Evolutionary conservation across 352 stramenopile species (phyloP), one percentile per base, ranked within the genome.

Genomic region (Pythium pectinolyticum): DNA sequence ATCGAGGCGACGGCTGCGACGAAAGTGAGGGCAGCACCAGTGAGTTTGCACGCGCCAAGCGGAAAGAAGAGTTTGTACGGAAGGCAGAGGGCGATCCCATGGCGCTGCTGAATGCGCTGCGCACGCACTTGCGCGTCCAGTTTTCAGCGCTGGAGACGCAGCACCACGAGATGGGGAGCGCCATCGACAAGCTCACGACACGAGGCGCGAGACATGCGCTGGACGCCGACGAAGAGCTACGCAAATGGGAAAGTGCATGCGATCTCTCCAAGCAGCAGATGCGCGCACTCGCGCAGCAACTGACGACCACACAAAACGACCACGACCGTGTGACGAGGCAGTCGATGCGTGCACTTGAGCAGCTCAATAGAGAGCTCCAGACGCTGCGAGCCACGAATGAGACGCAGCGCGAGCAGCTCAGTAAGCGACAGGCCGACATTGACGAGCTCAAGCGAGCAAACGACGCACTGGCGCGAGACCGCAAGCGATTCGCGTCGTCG

Each of bases 1-100:
- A 17, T 25, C 9, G 25, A 24, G 11, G 45, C 20, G n/a, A 35
- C 19, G 15, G 12, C 1, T 5, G 7, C 3, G 30, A 28, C 3
- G 1, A 40, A 57, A 8, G n/a, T n/a, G n/a, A n/a, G n/a, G n/a
- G n/a, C n/a, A 15, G 47, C 25, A 69, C 69, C 27, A 70, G 22
- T 12, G 63, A 62, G 5, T 87, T 86, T 56, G 70, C 66, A 8
- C 69, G 70, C 15, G 49, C 66, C 19, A 81, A 84, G 37, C 77
- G 79, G 37, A 84, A 87, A 56, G 79, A 90, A 37, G 72, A 81
- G 14, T 76, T 78, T 22, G 48, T 88, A 24, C 77, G 75, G 28
- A 82, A 82, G 46, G 79, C 79, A 0, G 75, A 90, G 19, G 77
- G 79, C 1, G 79, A 88, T 27, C 78, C 81, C 1, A 86, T 92